Evolutionary conservation across 805 yeast genomes (phyloP), one percentile per base, ranked within the genome.

Genomic region (Candida xyloterini): DNA sequence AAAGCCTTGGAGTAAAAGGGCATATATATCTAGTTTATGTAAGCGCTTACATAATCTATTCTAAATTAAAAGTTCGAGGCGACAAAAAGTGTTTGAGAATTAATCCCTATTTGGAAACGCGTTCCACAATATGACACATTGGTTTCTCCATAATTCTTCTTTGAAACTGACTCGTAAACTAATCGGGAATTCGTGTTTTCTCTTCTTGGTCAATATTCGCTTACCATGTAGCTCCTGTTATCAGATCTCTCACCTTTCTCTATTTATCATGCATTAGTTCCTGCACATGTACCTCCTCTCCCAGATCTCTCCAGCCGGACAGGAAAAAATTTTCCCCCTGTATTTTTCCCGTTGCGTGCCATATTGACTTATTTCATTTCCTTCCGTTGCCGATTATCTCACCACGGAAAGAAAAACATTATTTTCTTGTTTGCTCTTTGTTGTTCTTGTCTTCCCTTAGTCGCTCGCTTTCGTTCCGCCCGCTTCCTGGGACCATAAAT

Each of bases 1-100:
- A 49, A 46, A 23, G 40, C 47, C 23, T 40, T 45, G 38, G 50
- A 48, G 10, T 27, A 27, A n/a, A 24, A 20, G 20, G 20, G 18
- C 6, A 21, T 4, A 9, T 18, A 15, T 27, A 5, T 10, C 13
- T n/a, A 15, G 10, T 10, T 33, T 27, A 24, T 22, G 41, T 36
- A 36, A 36, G 25, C 26, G 29, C 20, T 10, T 10, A 18, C 6
- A 8, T 18, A 11, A 30, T 9, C 8, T 8, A 7, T 8, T 6
- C 24, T 8, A 8, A 20, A 7, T 15, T 13, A 11, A 7, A 3
- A n/a, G 5, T 10, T 10, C 13, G 26, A 7, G 13, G 13, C 26
- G 5, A n/a, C 15, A 16, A n/a, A 28, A 15, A 18, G 37, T 27
- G 30, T 25, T 33, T 33, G 18, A 18, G 14, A 27, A 16, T 20